A percentile compares a stretch with the other conserved stretches of the same genome.
Evolutionary conservation across 768 basidiomycete genomes (phyloP).

Genomic region (Russula brevipes): DNA sequence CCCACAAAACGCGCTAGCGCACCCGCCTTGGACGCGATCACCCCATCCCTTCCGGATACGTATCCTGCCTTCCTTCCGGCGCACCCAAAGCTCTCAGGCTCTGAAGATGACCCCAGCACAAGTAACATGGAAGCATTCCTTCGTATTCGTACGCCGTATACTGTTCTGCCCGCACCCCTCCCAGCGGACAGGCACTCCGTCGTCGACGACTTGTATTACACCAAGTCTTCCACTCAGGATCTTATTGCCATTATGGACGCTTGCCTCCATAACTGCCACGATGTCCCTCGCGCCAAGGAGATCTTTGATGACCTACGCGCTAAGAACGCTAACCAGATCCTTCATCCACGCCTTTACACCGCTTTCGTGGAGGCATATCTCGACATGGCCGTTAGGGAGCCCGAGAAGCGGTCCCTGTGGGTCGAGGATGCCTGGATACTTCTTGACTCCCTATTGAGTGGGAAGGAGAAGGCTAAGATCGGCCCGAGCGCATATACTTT

Average conservation of each 20-base stretch:
- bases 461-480: constrained; percentile 44
- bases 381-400: constrained; percentile 50
- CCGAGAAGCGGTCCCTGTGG: constrained; percentile 48
- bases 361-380: constrained; percentile 62
- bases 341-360: constrained; percentile 52
- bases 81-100: constrained; percentile 23
- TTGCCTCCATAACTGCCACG: constrained; percentile 69
- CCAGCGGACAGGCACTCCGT: constrained; percentile 43
- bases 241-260: constrained; percentile 75
- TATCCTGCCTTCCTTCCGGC: constrained; percentile 38
- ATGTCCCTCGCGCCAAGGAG: constrained; percentile 68
- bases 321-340: constrained; percentile 41
- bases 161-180: constrained; percentile 62
- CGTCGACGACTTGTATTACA: constrained; percentile 50
- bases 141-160: constrained; percentile 43
- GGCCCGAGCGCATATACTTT: constrained; percentile 59
- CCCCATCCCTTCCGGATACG: constrained; percentile 35
- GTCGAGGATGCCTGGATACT: constrained; percentile 56
- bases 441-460: constrained; percentile 51
- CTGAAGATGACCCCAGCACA: constrained; percentile 8
- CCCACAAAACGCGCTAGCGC: constrained; percentile 53
- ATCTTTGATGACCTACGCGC: constrained; percentile 63
- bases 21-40: constrained; percentile 44
- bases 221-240: constrained; percentile 63
- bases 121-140: constrained; percentile 50